These are phyloP conservation scores for Chrysochromulina tobinii DNA, from an alignment of 78 protist genomes.

Conservation along the genomic window DNA sequence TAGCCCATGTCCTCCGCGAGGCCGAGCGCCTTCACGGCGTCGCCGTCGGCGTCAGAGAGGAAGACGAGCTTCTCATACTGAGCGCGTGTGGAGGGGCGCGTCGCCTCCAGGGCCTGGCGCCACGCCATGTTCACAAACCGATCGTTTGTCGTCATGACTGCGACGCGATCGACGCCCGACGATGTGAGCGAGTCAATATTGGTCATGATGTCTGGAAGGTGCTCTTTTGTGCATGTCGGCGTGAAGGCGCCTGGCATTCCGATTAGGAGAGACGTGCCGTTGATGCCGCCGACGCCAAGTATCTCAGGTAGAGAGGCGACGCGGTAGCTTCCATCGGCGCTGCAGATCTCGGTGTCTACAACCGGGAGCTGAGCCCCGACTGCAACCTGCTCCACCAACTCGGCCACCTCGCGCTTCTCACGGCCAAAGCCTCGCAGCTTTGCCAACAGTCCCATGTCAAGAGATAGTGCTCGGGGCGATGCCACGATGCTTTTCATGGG, in stretches of 20 bases:
- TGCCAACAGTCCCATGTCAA: too few relatives aligned
- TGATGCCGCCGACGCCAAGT: too few relatives aligned
- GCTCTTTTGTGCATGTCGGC: neutral
- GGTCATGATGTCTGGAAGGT: neutral
- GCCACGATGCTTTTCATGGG: too few relatives aligned
- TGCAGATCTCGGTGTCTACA: too few relatives aligned
- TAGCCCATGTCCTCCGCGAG: constrained; percentile 1
- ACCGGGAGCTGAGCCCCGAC: too few relatives aligned
- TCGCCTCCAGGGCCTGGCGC: neutral
- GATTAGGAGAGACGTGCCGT: neutral
- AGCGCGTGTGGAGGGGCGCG: too few relatives aligned
- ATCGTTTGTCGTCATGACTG: neutral
- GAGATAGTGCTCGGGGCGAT: too few relatives aligned
- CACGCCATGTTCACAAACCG: neutral
- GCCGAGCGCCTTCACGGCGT: neutral
- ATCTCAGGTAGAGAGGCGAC: too few relatives aligned
- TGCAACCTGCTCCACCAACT: too few relatives aligned
- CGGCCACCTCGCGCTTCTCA: too few relatives aligned
- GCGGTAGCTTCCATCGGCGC: too few relatives aligned
- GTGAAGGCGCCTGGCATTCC: neutral
- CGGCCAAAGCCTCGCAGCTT: too few relatives aligned
- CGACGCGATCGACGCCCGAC: neutral
- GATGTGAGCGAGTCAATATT: neutral
- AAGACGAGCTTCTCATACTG: neutral
- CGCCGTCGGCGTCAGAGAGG: constrained; percentile 2